Evolutionary conservation across 768 basidiomycete species (phyloP).

Genomic region (Boletellus sp.): DNA sequence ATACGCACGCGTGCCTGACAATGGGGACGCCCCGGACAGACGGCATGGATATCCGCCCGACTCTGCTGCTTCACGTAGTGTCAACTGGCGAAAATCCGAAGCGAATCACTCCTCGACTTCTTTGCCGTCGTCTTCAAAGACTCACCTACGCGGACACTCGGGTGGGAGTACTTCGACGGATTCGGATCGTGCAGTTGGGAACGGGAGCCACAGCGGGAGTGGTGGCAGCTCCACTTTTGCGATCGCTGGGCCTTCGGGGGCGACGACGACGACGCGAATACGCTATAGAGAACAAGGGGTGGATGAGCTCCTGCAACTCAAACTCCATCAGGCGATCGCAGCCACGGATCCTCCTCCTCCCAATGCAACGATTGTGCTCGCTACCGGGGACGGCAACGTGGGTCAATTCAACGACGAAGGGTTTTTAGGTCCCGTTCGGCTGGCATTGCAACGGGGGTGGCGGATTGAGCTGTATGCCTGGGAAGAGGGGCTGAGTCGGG

Average conservation of each 20-base stretch:
- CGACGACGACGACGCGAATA: slow-evolving; percentile 36
- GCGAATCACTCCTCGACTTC: neutral
- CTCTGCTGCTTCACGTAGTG: slow-evolving; percentile 9
- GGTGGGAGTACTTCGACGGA: slow-evolving; percentile 26
- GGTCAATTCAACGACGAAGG: slow-evolving; percentile 93
- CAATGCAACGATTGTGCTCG: slow-evolving; percentile 80
- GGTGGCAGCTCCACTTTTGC: slow-evolving; percentile 11
- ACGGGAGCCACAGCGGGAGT: neutral
- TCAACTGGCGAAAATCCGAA: slow-evolving; percentile 24
- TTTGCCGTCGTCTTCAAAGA: slow-evolving; percentile 3
- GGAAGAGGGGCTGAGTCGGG: slow-evolving; percentile 75
- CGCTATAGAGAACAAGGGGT: slow-evolving; percentile 90
- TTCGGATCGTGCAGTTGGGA: slow-evolving; percentile 18
- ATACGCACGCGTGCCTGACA: slow-evolving; percentile 67
- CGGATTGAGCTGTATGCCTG: slow-evolving; percentile 93
- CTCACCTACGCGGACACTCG: slow-evolving; percentile 15
- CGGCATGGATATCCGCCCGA: slow-evolving; percentile 16
- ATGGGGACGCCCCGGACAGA: slow-evolving; percentile 60
- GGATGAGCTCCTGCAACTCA: slow-evolving; percentile 90
- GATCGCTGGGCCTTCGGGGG: slow-evolving; percentile 15
- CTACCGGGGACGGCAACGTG: slow-evolving; percentile 90
- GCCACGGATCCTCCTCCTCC: slow-evolving; percentile 60
- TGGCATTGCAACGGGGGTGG: slow-evolving; percentile 88
- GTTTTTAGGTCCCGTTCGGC: slow-evolving; percentile 82
- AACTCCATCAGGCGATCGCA: slow-evolving; percentile 83